Conservation (phyloP, 306 rosid species). For the Hippophae tibetana region DNA sequence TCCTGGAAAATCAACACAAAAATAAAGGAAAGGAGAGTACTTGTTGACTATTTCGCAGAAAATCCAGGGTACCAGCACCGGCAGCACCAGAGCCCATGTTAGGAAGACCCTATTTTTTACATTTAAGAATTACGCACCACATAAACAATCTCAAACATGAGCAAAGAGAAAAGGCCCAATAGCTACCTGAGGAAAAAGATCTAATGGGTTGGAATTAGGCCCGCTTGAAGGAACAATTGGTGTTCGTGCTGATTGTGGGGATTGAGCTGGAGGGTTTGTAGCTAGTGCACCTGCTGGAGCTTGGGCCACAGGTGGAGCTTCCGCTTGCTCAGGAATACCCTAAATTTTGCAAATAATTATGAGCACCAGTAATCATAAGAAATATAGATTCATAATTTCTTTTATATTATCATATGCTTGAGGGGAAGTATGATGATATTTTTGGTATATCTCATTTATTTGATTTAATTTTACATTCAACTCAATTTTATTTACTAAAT, state of each 20-base stretch:
- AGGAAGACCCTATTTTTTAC: constrained; percentile 64
- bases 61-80: constrained; percentile 75
- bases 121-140: constrained; percentile 8
- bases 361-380: neutral
- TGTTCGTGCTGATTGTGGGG: constrained; percentile 62
- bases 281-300: constrained; percentile 45
- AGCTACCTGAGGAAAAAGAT: constrained; percentile 84
- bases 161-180: neutral
- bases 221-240: constrained; percentile 52
- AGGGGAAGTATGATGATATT: no score
- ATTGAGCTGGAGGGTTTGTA: constrained; percentile 35
- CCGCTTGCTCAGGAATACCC: constrained; percentile 97
- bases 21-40: constrained; percentile 22
- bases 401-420: no score
- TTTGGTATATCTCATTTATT: no score
- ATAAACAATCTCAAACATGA: constrained; percentile 1
- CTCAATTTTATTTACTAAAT: no score
- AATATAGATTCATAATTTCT: neutral
- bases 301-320: constrained; percentile 46
- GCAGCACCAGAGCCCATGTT: constrained; percentile 43
- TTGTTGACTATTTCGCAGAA: constrained; percentile 85
- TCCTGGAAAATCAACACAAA: no score
- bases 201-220: constrained; percentile 88
- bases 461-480: no score
- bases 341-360: constrained; percentile 3